Conservation (phyloP, 805 yeast genomes). For the Metschnikowia noctiluminum region DNA sequence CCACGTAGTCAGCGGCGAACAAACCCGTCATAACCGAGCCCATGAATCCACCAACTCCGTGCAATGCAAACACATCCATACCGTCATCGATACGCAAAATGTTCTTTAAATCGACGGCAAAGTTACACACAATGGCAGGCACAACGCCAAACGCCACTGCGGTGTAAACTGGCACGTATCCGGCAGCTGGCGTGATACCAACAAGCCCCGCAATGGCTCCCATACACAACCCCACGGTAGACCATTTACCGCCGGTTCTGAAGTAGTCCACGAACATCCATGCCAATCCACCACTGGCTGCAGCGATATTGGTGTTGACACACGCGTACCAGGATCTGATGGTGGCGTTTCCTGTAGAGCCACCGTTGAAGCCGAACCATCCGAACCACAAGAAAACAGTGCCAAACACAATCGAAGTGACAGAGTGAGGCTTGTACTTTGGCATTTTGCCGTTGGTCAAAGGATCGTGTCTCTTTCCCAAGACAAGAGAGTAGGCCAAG, state of each 20-base stretch:
- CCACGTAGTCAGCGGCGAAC: conserved; percentile 87
- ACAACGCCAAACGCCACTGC: conserved; percentile 17
- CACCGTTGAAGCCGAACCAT: conserved; percentile 99
- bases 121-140: conserved; percentile 60
- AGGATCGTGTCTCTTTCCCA: conserved; percentile 91
- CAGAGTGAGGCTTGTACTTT: conserved; percentile 91
- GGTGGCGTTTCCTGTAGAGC: conserved; percentile 91
- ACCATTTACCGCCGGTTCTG: conserved; percentile 85
- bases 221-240: conserved; percentile 89
- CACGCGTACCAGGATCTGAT: conserved; percentile 94
- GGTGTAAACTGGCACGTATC: conserved; percentile 84
- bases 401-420: conserved; percentile 85
- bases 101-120: conserved; percentile 77
- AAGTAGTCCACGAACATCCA: conserved; percentile 92
- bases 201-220: conserved; percentile 94
- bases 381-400: conserved; percentile 97
- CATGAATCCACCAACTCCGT: conserved; percentile 88
- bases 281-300: conserved; percentile 86
- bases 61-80: conserved; percentile 89
- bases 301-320: conserved; percentile 91
- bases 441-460: conserved; percentile 68
- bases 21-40: conserved; percentile 87
- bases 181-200: conserved; percentile 96
- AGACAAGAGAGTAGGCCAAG: conserved; percentile 82
- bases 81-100: conserved; percentile 84